Conservation (phyloP, 192 early-diverging fungal species). For the Coemansia sp. region DNA sequence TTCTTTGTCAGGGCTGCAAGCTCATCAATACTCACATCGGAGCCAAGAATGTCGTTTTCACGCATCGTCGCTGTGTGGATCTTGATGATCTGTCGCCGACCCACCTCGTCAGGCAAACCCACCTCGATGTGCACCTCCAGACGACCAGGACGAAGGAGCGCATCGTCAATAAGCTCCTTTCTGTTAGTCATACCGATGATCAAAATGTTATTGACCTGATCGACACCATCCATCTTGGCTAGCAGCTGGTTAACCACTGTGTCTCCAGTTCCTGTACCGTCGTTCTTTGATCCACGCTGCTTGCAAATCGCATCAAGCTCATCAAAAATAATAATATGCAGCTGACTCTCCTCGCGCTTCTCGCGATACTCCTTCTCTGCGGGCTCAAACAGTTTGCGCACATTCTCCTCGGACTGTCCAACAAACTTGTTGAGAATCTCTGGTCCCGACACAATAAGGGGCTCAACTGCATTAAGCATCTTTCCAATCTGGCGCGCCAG, state of each 20-base stretch:
- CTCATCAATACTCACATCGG: conserved; percentile 80
- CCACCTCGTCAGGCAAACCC: conserved; percentile 85
- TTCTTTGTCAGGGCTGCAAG: conserved; percentile 90
- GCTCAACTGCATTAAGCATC: conserved; percentile 94
- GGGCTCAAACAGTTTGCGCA: conserved; percentile 92
- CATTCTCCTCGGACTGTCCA: conserved; percentile 94
- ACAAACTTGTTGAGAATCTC: conserved; percentile 97
- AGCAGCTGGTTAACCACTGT: conserved; percentile 97
- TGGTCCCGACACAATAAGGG: conserved; percentile 93
- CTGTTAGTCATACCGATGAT: conserved; percentile 99
- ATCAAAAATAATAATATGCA: conserved; percentile 99
- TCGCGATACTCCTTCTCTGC: conserved; percentile 95
- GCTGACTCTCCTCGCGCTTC: conserved; percentile 80
- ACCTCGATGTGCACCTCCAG: conserved; percentile 98
- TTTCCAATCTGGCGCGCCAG: conserved; percentile 99
- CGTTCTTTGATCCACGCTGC: conserved; percentile 88
- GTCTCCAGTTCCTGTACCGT: conserved; percentile 93
- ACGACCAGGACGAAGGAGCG: conserved; percentile 90
- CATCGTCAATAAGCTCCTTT: conserved; percentile 98
- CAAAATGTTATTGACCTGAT: conserved; percentile 96
- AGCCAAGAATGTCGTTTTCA: conserved; percentile 70
- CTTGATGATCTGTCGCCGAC: conserved; percentile 91
- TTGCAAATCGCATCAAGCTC: conserved; percentile 99
- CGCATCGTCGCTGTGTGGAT: conserved; percentile 88
- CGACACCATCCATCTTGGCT: conserved; percentile 99